These are phyloP conservation scores for Endoconidiophora polonica DNA, from an alignment of 2,329 filamentous ascomycete species.

Conservation along the genomic window DNA sequence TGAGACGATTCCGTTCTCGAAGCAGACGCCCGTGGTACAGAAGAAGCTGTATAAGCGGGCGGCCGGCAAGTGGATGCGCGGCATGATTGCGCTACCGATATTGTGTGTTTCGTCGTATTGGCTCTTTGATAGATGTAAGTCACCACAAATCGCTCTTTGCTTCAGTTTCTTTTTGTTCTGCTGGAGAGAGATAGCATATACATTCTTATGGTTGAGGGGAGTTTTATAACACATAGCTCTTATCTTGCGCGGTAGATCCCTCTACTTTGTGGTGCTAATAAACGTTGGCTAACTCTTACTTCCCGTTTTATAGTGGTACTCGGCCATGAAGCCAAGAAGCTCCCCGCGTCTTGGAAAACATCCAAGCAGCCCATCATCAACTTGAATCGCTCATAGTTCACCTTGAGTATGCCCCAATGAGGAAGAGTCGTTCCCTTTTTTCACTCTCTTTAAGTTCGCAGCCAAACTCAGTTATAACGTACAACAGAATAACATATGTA, in stretches of 20 bases:
- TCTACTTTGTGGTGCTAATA: neutral
- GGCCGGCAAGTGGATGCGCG: conserved; percentile 9
- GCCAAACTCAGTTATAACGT: no score
- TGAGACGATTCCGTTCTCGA: conserved; percentile 4
- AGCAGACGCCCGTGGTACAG: conserved; percentile 9
- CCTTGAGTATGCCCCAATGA: no score
- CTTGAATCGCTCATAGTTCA: no score
- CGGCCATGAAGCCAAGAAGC: conserved; percentile 3
- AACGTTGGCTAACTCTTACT: neutral
- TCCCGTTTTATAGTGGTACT: neutral
- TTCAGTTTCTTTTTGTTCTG: neutral
- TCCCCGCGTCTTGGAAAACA: conserved; percentile 5
- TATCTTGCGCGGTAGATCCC: neutral
- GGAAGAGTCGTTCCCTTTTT: no score
- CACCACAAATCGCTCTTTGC: neutral
- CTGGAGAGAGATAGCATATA: neutral
- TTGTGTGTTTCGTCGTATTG: conserved; percentile 10
- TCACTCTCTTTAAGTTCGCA: no score
- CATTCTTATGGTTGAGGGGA: neutral
- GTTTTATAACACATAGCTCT: neutral
- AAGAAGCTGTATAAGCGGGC: conserved; percentile 11
- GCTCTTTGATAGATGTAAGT: conserved; percentile 9
- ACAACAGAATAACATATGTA: no score
- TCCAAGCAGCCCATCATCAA: no score
- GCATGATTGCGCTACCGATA: conserved; percentile 9